Conservation (phyloP, 2,329 filamentous ascomycete species). For the Paraphoma sp. region DNA sequence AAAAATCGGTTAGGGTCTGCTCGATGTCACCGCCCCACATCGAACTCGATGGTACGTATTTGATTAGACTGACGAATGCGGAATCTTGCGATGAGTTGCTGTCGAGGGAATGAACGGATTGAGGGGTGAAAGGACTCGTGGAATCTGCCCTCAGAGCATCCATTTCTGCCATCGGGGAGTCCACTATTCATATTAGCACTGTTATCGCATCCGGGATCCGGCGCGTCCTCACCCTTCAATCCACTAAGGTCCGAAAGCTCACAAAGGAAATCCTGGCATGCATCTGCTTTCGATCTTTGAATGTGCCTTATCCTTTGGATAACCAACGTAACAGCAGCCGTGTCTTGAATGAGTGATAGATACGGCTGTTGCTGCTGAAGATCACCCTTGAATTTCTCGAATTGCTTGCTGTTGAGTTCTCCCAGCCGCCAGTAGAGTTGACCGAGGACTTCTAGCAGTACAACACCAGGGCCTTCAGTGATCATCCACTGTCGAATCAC, state of each 20-base stretch:
- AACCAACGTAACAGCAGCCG: slow-evolving; percentile 30
- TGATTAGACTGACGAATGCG: slow-evolving; percentile 33
- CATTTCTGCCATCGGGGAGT: slow-evolving; percentile 33
- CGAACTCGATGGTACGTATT: slow-evolving; percentile 31
- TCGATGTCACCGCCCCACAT: slow-evolving; percentile 34
- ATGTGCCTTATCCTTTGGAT: slow-evolving; percentile 43
- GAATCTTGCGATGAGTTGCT: slow-evolving; percentile 33
- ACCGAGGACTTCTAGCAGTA: slow-evolving; percentile 42
- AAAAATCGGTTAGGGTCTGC: slow-evolving; percentile 38
- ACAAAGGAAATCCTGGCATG: slow-evolving; percentile 42
- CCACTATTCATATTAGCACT: slow-evolving; percentile 27
- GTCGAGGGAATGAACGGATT: slow-evolving; percentile 32
- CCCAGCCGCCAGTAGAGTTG: slow-evolving; percentile 45
- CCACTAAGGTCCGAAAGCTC: slow-evolving; percentile 41
- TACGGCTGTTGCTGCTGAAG: slow-evolving; percentile 38
- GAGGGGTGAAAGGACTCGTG: slow-evolving; percentile 34
- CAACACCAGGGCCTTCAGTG: slow-evolving; percentile 39
- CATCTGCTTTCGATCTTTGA: slow-evolving; percentile 41
- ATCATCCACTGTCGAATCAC: slow-evolving; percentile 46
- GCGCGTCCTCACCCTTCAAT: slow-evolving; percentile 29
- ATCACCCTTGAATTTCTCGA: slow-evolving; percentile 41
- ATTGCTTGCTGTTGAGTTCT: slow-evolving; percentile 46
- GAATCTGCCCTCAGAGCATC: slow-evolving; percentile 30
- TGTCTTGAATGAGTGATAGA: slow-evolving; percentile 33
- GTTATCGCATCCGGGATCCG: neutral